These are phyloP conservation scores for Euphorbia peplus DNA, from an alignment of 345 rosid genomes.

Conservation along the genomic window DNA sequence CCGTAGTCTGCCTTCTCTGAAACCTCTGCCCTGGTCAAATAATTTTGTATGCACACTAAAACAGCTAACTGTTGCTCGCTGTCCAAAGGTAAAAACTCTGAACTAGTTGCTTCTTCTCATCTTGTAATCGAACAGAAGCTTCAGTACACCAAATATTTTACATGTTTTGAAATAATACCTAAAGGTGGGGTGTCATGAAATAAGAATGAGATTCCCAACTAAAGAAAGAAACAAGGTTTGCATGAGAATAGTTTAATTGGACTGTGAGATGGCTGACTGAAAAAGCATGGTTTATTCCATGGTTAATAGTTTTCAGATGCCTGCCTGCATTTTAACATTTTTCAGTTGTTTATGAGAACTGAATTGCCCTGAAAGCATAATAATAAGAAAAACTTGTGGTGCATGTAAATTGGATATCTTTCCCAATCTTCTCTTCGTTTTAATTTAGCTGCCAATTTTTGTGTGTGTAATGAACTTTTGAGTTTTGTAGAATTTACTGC, in stretches of 20 bases:
- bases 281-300: neutral
- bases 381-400: neutral
- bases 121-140: too few relatives aligned
- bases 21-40: slow-evolving; percentile 70
- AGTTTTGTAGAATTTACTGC: neutral
- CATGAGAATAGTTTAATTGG: neutral
- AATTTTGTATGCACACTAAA: slow-evolving; percentile 50
- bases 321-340: neutral
- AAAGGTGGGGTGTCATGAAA: neutral
- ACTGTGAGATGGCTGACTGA: neutral
- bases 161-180: neutral
- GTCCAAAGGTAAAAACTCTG: slow-evolving; percentile 56
- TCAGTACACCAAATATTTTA: neutral
- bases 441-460: neutral
- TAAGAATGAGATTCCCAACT: neutral
- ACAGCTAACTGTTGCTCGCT: slow-evolving; percentile 59
- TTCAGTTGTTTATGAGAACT: neutral
- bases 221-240: neutral
- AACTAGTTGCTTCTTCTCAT: slow-evolving; percentile 3
- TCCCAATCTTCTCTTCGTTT: slow-evolving; percentile 1
- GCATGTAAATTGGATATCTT: neutral
- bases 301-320: neutral
- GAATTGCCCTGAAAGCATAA: neutral
- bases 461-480: neutral
- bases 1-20: slow-evolving; percentile 35